Base-by-base conservation (phyloP, 345 rosid species). In the Rubroshorea leprosula region DNA sequence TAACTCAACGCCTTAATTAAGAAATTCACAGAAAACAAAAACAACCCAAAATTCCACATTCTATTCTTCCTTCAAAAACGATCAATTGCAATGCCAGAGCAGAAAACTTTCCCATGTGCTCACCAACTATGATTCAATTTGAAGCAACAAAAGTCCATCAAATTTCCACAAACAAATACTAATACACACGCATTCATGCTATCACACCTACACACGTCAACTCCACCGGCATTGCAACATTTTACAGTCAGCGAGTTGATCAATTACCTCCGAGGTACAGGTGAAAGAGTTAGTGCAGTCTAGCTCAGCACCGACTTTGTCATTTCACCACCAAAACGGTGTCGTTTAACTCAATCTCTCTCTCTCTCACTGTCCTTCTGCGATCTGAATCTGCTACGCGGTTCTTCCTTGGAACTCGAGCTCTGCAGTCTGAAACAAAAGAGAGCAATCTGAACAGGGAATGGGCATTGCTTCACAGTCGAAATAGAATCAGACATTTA, bases 101-200 rank as follows among this genome's bases (percentile, higher is more conserved):
- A 55, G 72, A 62, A 49, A 61, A 64, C 75, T 65, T 54, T 67
- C 19, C 18, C 44, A 29, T 23, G 71, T 61, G 67, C 69, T 59
- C 23, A 74, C 84, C 87, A 79, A 72, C 80, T 70, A 80, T 77
- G 83, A 91, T 85, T 85, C 64, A 62, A 75, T 56, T 64, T 74
- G 61, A 83, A 85, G 89, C 61, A 73, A 77, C 19, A 47, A 29
- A 49, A 66, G 4, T 39, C 38, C 29, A 20, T 51, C 26, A 45
- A 22, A 29, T 41, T 23, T 14, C 12, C 26, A 17, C 12, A 50
- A 35, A 35, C 41, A 35, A 35, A 3, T 35, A 35, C 41, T 6
- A 35, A 3, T 35, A n/a, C 12, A 13, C 12, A 35, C 7, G n/a
- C n/a, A n/a, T n/a, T n/a, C n/a, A n/a, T 8, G 5, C 41, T 8